Base-by-base conservation (phyloP, 306 rosid species). In the Dryas alaskensis region DNA sequence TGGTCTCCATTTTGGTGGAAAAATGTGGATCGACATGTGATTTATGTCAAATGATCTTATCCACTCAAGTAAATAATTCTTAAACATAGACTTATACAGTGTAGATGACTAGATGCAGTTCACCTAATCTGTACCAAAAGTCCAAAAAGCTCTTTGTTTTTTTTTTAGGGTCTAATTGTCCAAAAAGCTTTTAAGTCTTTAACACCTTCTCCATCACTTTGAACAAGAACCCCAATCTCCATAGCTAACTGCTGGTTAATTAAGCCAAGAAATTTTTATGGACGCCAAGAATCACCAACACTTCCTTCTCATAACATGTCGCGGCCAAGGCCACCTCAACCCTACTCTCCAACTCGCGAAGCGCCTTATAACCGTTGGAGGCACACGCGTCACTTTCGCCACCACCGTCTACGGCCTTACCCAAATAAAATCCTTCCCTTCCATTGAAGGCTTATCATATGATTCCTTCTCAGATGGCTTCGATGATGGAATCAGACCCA, bases 311-410 rank as follows among this genome's bases (percentile, higher is more conserved):
- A 2, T 71, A 39, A 43, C 75, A 31, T 22, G 31, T 25, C 12
- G 65, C 7, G 16, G 5, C 49, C 75, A 71, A 22, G 75, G 75
- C 54, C 75, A 71, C 60, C 17, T 71, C 19, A 71, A 71, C 64
- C 75, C 65, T 25, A 57, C 65, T 71, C 44, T 70, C 44, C 75
- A 71, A 22, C 75, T 71, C n/a, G 65, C 74, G 11, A 70, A 55
- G 53, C 65, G 49, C 8, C 74, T 70, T 44, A 42, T 70, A 55
- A 19, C 14, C 10, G 4, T 44, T 7, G 65, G 74, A 70, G 40
- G 22, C 8, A 54, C 74, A 55, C 74, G 39, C 19, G 74, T 19
- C 5, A 70, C 65, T 37, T 70, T 54, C 14, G 74, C 47, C 65
- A 70, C 65, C 54, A 4, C 46, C 74, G 10, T 7, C 53, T 52